phyloP scores from a whole-genome alignment of 257 asterid genomes.

The Primulina eburnea region DNA sequence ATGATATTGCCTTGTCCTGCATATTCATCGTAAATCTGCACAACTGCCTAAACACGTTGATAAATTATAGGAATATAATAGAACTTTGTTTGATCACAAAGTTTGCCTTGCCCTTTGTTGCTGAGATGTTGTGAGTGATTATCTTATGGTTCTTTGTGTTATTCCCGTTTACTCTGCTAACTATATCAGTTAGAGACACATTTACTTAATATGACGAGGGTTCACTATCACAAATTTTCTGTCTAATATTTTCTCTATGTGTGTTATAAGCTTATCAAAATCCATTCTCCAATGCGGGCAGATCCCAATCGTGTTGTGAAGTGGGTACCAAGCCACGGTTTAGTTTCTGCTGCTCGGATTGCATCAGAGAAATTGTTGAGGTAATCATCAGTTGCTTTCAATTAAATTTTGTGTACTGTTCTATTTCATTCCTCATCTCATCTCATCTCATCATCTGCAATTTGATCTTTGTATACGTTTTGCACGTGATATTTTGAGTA shows the following conservation, averaged over 20 bases:
- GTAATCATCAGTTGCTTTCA: slow-evolving; percentile 32
- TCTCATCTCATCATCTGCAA: not conserved
- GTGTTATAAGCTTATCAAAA: slow-evolving; percentile 63
- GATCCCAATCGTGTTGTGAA: slow-evolving; percentile 77
- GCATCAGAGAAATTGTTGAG: slow-evolving; percentile 77
- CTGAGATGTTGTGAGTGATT: not conserved
- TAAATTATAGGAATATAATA: not conserved
- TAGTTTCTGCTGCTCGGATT: slow-evolving; percentile 66
- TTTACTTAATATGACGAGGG: not conserved
- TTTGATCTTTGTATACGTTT: not conserved
- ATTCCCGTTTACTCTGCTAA: not conserved
- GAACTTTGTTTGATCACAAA: not conserved
- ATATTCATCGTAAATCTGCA: not conserved
- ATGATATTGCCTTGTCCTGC: not conserved
- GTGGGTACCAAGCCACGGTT: slow-evolving; percentile 66
- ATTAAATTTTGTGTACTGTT: not conserved
- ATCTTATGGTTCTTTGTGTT: slow-evolving; percentile 3
- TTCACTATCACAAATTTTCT: slow-evolving; percentile 1
- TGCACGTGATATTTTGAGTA: not conserved
- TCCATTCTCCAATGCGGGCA: slow-evolving; percentile 94
- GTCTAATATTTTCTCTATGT: slow-evolving; percentile 16
- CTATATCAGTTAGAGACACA: not conserved
- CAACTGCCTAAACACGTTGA: not conserved
- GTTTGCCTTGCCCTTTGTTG: not conserved
- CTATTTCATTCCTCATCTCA: not conserved